Conservation (phyloP, 805 yeast species). For the Candida xiaguanensis region DNA sequence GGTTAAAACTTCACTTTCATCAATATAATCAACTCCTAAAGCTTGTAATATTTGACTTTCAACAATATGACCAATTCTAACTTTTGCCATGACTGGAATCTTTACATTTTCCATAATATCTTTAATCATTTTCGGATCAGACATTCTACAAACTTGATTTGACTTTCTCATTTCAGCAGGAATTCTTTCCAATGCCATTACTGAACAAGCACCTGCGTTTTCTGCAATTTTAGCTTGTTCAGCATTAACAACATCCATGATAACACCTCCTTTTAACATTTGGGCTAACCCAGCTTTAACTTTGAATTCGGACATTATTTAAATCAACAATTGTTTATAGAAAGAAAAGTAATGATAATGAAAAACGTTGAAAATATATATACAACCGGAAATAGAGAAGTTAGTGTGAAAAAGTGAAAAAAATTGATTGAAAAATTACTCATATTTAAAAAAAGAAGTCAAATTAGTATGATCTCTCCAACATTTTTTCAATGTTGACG, state of each 20-base stretch:
- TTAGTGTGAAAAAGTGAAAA: too few relatives aligned
- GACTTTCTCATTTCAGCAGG: slow-evolving; percentile 83
- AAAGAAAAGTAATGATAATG: too few relatives aligned
- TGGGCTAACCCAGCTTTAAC: slow-evolving; percentile 80
- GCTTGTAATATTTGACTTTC: slow-evolving; percentile 78
- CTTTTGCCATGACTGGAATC: slow-evolving; percentile 74
- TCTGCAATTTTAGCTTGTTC: slow-evolving; percentile 83
- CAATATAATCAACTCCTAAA: slow-evolving; percentile 73
- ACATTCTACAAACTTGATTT: slow-evolving; percentile 83
- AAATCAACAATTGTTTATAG: too few relatives aligned
- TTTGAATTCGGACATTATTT: slow-evolving; percentile 36
- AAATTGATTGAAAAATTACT: too few relatives aligned
- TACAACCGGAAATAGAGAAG: too few relatives aligned
- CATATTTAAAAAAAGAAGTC: too few relatives aligned
- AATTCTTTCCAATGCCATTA: slow-evolving; percentile 81
- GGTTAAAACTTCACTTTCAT: slow-evolving; percentile 80
- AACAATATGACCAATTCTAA: slow-evolving; percentile 77
- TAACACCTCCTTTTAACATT: slow-evolving; percentile 78
- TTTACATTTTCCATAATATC: slow-evolving; percentile 68
- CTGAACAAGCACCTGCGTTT: slow-evolving; percentile 84
- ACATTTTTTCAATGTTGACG: too few relatives aligned
- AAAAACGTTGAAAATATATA: too few relatives aligned
- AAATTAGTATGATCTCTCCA: too few relatives aligned
- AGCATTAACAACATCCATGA: slow-evolving; percentile 71
- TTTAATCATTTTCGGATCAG: slow-evolving; percentile 76